Evolutionary conservation across 345 rosid species (phyloP), one percentile per base, ranked within the genome.

Genomic region (Gossypioides kirkii): DNA sequence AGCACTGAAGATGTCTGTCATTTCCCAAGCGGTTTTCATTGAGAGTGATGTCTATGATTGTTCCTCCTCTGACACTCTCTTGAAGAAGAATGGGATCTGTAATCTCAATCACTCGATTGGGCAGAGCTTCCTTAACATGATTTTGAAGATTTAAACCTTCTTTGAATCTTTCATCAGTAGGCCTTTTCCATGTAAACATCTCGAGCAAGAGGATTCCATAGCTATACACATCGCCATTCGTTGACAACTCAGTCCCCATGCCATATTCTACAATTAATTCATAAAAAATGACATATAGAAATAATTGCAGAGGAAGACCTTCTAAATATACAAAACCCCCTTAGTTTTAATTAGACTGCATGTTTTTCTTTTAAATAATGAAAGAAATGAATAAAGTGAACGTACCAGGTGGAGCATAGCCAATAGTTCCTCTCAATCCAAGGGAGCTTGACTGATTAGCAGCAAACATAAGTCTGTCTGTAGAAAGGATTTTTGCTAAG

Each of bases 391-490:
- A 47, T 22, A 23, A 12, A 8, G 59, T 49, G 23, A 50, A 66
- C 2, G 14, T 71, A 77, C 81, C 78, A 50, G 77, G 81, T 32
- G 84, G 66, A 43, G 67, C 58, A 36, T 81, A 81, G 11, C 72
- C 78, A 18, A 70, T 64, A 13, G 77, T 70, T 70, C 79, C 66
- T 63, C 22, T 76, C 1, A 71, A 1, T 28, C 75, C 71, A 20
- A 69, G 8, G 2, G 78, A 28, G 32, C 32, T 28, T 28, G 32
- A 28, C 3, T 0, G 4, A 3, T 28, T 28, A 28, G 32, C 3
- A 3, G 32, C 3, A 3, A 0, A 28, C 4, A 3, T 28, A 3
- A 0, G 32, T 4, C 3, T 0, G 0, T 10, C 17, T n/a, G 12
- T 0, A 36, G 52, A 0, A 70, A 54, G 64, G n/a, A 28, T 13